A percentile compares a stretch with the other conserved stretches of the same genome.
These are phyloP conservation scores for Sonneratia alba DNA, from an alignment of 345 rosid species.

Conservation along the genomic window DNA sequence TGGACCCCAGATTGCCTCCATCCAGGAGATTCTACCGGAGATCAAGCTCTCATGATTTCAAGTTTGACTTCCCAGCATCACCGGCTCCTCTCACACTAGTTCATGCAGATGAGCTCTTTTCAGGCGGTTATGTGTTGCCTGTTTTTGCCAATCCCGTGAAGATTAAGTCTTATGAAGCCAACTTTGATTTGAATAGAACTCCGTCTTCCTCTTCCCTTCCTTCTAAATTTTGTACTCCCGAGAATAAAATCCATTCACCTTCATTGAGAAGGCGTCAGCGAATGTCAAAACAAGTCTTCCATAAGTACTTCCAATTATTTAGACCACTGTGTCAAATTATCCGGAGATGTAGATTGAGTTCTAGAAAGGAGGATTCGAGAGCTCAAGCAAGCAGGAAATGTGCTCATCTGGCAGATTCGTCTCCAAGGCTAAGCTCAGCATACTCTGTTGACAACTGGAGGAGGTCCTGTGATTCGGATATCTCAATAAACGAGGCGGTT, in stretches of 20 bases:
- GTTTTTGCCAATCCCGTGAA: constrained; percentile 32
- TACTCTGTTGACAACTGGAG: constrained; percentile 54
- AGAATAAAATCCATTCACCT: constrained; percentile 20
- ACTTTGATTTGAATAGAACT: constrained; percentile 16
- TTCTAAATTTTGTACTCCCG: constrained; percentile 7
- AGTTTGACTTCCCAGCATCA: constrained; percentile 61
- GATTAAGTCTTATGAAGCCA: constrained; percentile 23
- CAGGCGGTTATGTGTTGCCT: constrained; percentile 73
- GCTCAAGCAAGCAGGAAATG: constrained; percentile 29
- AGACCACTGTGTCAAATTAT: constrained; percentile 55
- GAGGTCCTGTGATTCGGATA: constrained; percentile 15
- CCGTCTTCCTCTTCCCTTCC: constrained; percentile 22
- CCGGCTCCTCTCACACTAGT: constrained; percentile 36
- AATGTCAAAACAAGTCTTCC: constrained; percentile 41
- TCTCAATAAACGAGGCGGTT: constrained; percentile 20
- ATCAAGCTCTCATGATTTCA: constrained; percentile 48
- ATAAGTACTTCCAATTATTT: constrained; percentile 64
- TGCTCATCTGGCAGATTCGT: constrained; percentile 46
- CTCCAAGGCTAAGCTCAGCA: constrained; percentile 63
- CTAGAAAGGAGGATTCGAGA: constrained; percentile 25
- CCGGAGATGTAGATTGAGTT: constrained; percentile 33
- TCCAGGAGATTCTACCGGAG: constrained; percentile 69
- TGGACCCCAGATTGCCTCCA: constrained; percentile 92
- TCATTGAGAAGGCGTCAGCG: constrained; percentile 42
- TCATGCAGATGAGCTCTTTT: constrained; percentile 83